Conservation (phyloP, 2,329 filamentous ascomycete genomes). For the Talaromyces funiculosus region DNA sequence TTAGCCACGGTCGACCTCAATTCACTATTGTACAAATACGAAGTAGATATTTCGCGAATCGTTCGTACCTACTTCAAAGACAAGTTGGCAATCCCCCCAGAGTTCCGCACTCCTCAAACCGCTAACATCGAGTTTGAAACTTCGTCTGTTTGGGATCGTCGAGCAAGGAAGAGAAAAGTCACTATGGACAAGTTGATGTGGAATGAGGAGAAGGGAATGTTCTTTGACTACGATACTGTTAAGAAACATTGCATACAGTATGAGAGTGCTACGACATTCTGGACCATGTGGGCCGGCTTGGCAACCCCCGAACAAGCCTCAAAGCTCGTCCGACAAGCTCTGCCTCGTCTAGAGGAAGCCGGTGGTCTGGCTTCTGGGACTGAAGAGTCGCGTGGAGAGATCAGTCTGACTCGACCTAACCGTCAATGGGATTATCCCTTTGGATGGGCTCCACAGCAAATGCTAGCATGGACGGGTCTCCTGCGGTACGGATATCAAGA, state of each 20-base stretch:
- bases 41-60: conserved; percentile 81
- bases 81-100: conserved; percentile 70
- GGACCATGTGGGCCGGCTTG: conserved; percentile 93
- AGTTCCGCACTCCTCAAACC: conserved; percentile 66
- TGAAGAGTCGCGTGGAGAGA: conserved; percentile 73
- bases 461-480: conserved; percentile 91
- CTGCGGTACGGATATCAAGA: conserved; percentile 87
- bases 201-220: conserved; percentile 90
- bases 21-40: conserved; percentile 93
- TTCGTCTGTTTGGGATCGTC: conserved; percentile 84
- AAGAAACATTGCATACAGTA: conserved; percentile 76
- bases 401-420: conserved; percentile 80
- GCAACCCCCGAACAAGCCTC: conserved; percentile 82
- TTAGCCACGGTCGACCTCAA: conserved; percentile 93
- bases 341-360: conserved; percentile 81
- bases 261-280: conserved; percentile 90
- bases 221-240: conserved; percentile 91
- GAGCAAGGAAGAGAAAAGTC: conserved; percentile 74
- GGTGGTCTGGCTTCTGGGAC: conserved; percentile 88
- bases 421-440: conserved; percentile 98
- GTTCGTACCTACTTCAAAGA: conserved; percentile 83
- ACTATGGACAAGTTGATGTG: conserved; percentile 90
- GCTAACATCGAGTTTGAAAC: conserved; percentile 67
- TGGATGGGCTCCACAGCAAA: conserved; percentile 98
- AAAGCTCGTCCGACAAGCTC: conserved; percentile 68